Evolutionary conservation across 345 rosid genomes (phyloP), one percentile per base, ranked within the genome.

Genomic region (Citrus inodora): DNA sequence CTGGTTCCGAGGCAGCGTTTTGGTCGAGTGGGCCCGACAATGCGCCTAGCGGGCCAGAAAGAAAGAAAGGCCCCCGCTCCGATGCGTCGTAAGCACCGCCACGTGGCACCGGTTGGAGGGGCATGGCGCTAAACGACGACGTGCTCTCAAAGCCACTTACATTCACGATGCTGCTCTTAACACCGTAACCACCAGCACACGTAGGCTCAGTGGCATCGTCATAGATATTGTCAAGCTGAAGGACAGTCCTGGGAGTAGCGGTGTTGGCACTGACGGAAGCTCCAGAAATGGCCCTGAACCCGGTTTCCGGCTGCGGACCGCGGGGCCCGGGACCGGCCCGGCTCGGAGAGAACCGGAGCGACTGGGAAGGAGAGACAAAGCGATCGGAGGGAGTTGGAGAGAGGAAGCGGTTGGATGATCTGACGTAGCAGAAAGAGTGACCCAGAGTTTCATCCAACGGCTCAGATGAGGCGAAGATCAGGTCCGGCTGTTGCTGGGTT

Each of bases 361-460:
- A 96, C 71, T 75, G 87, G 27, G 97, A 78, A 19, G 98, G 99
- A 67, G 98, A 93, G 27, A 88, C 80, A 76, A 95, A 95, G 14
- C 97, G 98, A 87, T 93, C 99, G 68, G 98, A 93, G 48, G 90
- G 80, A 72, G 97, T 89, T 11, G 97, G 98, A 5, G 98, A 92
- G 67, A 92, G 67, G 79, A 93, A 95, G 55, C 97, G 96, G 73
- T 91, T 92, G 24, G 99, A 95, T 58, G 98, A 93, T 62, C 95
- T 93, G 67, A 92, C 97, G 87, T 96, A 96, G 85, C 93, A 89
- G 89, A 93, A 96, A 66, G 99, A 96, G 81, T 94, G 99, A 46
- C 99, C 99, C 5, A 92, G 88, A 78, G 97, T 90, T 81, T 96
- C 98, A 80, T 96, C 99, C 82, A 94, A 90, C 48, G 93, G 97